Conservation (phyloP, 2,329 filamentous ascomycete genomes). For the Paraphoma chrysanthemicola region DNA sequence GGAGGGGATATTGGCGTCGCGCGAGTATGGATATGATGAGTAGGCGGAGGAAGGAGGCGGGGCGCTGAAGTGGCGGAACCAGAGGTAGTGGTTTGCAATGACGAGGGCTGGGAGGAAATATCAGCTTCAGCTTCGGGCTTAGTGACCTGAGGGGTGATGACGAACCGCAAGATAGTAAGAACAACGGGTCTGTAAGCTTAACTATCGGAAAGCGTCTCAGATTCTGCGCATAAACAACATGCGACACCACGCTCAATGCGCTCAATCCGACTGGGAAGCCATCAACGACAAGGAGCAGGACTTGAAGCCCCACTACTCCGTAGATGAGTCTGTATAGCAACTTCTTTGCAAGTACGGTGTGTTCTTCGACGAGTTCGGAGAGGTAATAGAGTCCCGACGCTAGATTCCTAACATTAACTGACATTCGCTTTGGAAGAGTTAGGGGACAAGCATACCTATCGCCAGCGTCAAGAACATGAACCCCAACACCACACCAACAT, state of each 20-base stretch:
- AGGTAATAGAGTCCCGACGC: slow-evolving; percentile 99
- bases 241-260: slow-evolving; percentile 76
- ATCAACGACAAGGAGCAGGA: slow-evolving; percentile 80
- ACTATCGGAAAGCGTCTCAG: slow-evolving; percentile 79
- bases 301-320: slow-evolving; percentile 74
- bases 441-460: slow-evolving; percentile 67
- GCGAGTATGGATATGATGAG: slow-evolving; percentile 63
- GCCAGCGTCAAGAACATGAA: slow-evolving; percentile 95
- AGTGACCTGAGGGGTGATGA: slow-evolving; percentile 6
- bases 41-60: slow-evolving; percentile 61
- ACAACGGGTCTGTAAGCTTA: slow-evolving; percentile 85
- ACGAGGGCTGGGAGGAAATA: slow-evolving; percentile 69
- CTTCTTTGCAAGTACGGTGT: slow-evolving; percentile 89
- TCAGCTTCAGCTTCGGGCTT: not conserved
- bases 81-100: slow-evolving; percentile 88
- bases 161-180: slow-evolving; percentile 81
- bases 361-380: slow-evolving; percentile 96
- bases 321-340: slow-evolving; percentile 89
- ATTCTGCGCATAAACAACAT: slow-evolving; percentile 88
- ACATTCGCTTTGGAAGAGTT: not conserved
- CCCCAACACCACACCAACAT: slow-evolving; percentile 83
- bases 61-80: slow-evolving; percentile 90
- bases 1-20: slow-evolving; percentile 72
- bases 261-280: slow-evolving; percentile 81
- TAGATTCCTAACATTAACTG: slow-evolving; percentile 41